phyloP scores from a whole-genome alignment of 176 grass and related monocot species.

The Carex littledalei region DNA sequence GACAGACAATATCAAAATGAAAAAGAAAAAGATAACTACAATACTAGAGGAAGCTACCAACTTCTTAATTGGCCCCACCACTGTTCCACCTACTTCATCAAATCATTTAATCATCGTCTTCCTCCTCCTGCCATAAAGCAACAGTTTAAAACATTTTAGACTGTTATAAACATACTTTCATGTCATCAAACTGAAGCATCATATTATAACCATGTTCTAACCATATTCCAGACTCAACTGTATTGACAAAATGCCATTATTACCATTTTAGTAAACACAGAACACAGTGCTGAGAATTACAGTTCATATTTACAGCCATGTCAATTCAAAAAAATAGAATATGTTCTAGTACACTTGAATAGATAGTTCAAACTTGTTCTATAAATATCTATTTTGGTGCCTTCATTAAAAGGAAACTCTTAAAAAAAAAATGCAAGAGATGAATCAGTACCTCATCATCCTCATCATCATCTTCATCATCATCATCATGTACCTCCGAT shows the following conservation, averaged over 20 bases:
- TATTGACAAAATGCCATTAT: not conserved
- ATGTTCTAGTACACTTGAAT: not conserved
- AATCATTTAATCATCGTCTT: constrained; percentile 24
- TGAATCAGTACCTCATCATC: constrained; percentile 54
- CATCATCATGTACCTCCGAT: constrained; percentile 81
- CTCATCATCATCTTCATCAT: constrained; percentile 77
- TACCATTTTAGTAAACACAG: not conserved
- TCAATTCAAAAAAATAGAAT: not conserved
- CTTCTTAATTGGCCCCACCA: not conserved
- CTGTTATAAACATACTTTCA: not conserved
- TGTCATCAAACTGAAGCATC: not conserved
- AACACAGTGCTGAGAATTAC: not conserved
- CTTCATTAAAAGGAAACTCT: not conserved
- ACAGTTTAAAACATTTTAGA: not conserved
- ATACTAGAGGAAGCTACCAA: constrained; percentile 19
- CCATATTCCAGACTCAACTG: not conserved
- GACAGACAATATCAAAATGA: not conserved
- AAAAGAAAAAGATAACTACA: constrained; percentile 5
- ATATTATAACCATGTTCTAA: not conserved
- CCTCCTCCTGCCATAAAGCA: constrained; percentile 12
- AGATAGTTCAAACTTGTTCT: not conserved
- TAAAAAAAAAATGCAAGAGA: not conserved
- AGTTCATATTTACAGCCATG: not conserved
- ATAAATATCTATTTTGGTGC: no score
- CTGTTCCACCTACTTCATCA: not conserved